A percentile compares a stretch with the other conserved stretches of the same genome.
These are phyloP conservation scores for Solanum pimpinellifolium DNA, from an alignment of 257 asterid genomes.

Conservation along the genomic window DNA sequence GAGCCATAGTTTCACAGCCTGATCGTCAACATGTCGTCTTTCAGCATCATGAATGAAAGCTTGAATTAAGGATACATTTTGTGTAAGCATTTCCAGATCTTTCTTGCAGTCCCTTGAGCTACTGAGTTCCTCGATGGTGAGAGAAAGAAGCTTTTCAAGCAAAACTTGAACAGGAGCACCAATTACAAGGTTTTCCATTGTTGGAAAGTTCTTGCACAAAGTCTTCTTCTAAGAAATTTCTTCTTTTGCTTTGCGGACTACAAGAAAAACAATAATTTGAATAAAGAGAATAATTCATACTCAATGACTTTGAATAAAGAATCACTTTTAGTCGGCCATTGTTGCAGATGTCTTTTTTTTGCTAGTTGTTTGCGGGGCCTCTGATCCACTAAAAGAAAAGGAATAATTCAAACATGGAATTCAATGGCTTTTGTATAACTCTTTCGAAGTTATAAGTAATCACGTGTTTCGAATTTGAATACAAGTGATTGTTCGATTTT, in stretches of 20 bases:
- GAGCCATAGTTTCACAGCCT: slow-evolving; percentile 5
- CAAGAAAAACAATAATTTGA: neutral
- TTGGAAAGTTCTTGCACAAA: neutral
- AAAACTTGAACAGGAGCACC: neutral
- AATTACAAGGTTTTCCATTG: neutral
- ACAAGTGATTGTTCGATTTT: neutral
- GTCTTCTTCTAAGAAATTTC: neutral
- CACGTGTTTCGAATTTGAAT: neutral
- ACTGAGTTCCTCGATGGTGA: neutral
- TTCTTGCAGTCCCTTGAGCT: neutral
- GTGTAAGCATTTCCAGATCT: neutral
- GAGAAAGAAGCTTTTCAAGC: neutral
- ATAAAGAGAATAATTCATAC: too few relatives aligned
- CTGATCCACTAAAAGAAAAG: neutral
- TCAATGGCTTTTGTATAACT: neutral
- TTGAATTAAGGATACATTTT: neutral
- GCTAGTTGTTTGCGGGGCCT: neutral
- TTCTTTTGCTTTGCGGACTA: neutral
- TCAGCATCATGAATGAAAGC: neutral
- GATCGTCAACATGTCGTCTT: neutral
- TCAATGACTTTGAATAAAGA: too few relatives aligned
- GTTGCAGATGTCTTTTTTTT: neutral
- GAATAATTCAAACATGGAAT: too few relatives aligned
- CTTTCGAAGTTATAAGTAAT: neutral
- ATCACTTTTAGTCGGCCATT: neutral